Evolutionary conservation across 1,284 basidiomycete species (phyloP), one percentile per base, ranked within the genome.

Genomic region (Trametes sp.): DNA sequence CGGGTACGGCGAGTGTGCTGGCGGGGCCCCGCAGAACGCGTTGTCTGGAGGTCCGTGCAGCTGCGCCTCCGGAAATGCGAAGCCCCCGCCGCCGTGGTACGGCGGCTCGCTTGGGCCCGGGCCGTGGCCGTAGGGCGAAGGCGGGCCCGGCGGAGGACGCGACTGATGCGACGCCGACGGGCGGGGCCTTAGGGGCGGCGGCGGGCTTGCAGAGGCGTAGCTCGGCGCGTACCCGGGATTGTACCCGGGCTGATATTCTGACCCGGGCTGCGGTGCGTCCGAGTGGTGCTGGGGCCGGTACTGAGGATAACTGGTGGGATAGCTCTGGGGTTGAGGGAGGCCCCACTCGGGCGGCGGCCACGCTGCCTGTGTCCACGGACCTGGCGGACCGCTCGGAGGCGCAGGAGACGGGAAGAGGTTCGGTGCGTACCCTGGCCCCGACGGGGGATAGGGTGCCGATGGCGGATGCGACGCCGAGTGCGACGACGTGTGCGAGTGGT

Each of bases 331-430:
- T 29, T 64, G 65, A 9, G 61, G 66, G 5, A 65, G 49, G 35
- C 57, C 72, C 83, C 83, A 84, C 48, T 84, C 81, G 9, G 78
- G 68, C 46, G 83, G 82, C 36, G 83, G 81, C 83, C 83, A 84
- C 54, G 79, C 78, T 5, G 73, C 71, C 53, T 78, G 78, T 29
- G 75, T 69, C 70, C 67, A 68, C 1, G 65, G 63, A 2, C 62
- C 68, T 19, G 67, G 57, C 8, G 66, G 51, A 26, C 42, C 53
- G 38, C 24, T 26, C 16, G 58, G 55, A 38, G 56, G 44, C 56
- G 50, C 14, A 49, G 61, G 56, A 13, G 58, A 23, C 3, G 62
- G 67, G 49, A 62, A 67, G 11, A 60, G 19, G 41, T 36, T 45
- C 3, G 65, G 62, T 2, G 63, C 23, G 46, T 60, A 62, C 2